Percentiles rank a stretch among this genome's conserved stretches.
Conservation (phyloP, 768 basidiomycete species). For the Hygrophorus russula region DNA sequence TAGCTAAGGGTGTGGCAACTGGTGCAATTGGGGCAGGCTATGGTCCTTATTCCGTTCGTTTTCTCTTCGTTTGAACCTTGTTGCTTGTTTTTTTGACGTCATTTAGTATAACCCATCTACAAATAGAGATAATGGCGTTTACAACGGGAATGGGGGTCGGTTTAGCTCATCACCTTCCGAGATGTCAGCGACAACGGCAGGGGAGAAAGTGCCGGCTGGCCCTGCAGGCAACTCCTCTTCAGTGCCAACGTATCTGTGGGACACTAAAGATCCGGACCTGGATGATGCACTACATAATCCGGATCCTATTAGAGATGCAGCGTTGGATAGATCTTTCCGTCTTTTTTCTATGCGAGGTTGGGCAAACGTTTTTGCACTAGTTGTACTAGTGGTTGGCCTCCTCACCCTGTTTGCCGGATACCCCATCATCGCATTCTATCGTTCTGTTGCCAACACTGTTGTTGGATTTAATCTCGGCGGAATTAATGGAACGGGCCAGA, state of each 20-base stretch:
- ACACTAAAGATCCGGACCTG: constrained; percentile 66
- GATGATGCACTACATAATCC: constrained; percentile 90
- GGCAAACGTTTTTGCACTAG: constrained; percentile 63
- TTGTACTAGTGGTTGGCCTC: constrained; percentile 57
- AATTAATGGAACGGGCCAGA: constrained; percentile 80
- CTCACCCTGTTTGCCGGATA: constrained; percentile 81
- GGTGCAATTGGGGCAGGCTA: constrained; percentile 72
- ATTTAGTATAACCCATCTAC: constrained; percentile 47
- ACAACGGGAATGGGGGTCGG: constrained; percentile 28
- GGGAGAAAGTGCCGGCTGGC: constrained; percentile 18
- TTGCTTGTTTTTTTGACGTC: constrained; percentile 9
- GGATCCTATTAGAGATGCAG: constrained; percentile 60
- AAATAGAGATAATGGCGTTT: constrained; percentile 31
- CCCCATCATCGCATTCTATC: constrained; percentile 61
- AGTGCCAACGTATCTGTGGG: constrained; percentile 67
- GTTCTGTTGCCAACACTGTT: constrained; percentile 18
- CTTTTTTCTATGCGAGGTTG: constrained; percentile 78
- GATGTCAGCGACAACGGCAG: constrained; percentile 16
- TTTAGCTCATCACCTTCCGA: constrained; percentile 46
- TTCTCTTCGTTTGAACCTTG: constrained; percentile 2
- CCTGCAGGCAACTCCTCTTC: constrained; percentile 40
- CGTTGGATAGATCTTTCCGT: constrained; percentile 48
- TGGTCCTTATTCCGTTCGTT: constrained; percentile 77
- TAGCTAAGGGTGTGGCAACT: constrained; percentile 69
- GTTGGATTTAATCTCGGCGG: constrained; percentile 81